Evolutionary conservation across 345 rosid genomes (phyloP).

Genomic region (Atalantia buxifolia): DNA sequence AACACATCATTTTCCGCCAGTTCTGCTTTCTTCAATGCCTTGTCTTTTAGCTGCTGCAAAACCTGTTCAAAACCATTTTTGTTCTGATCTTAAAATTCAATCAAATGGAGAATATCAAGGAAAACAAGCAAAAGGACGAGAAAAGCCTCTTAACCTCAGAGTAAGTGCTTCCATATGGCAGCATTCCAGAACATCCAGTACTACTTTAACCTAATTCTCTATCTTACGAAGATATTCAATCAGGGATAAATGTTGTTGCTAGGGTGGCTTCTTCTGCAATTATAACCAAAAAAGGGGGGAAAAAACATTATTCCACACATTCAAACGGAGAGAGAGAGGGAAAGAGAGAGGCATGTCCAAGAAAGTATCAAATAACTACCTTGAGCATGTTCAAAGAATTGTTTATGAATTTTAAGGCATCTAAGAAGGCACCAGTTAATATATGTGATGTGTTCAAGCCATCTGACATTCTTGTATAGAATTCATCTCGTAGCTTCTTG

Average conservation of each 20-base stretch:
- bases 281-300: neutral
- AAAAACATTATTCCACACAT: too few relatives aligned
- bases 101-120: neutral
- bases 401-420: too few relatives aligned
- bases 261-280: conserved; percentile 72
- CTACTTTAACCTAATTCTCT: conserved; percentile 52
- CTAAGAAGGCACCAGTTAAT: too few relatives aligned
- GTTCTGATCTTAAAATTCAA: neutral
- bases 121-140: neutral
- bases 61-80: conserved; percentile 26
- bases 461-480: too few relatives aligned
- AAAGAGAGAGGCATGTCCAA: too few relatives aligned
- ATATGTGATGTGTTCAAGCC: too few relatives aligned
- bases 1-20: conserved; percentile 52
- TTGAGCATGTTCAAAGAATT: too few relatives aligned
- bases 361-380: too few relatives aligned
- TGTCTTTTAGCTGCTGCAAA: conserved; percentile 40
- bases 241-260: conserved; percentile 50
- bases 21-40: conserved; percentile 40
- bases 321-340: too few relatives aligned
- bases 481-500: too few relatives aligned
- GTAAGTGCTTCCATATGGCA: conserved; percentile 38
- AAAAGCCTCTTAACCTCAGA: conserved; percentile 36
- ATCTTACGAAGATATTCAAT: conserved; percentile 57
- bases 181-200: conserved; percentile 58